phyloP scores from a whole-genome alignment of 148 eudicot species.

The Dysphania ambrosioides region DNA sequence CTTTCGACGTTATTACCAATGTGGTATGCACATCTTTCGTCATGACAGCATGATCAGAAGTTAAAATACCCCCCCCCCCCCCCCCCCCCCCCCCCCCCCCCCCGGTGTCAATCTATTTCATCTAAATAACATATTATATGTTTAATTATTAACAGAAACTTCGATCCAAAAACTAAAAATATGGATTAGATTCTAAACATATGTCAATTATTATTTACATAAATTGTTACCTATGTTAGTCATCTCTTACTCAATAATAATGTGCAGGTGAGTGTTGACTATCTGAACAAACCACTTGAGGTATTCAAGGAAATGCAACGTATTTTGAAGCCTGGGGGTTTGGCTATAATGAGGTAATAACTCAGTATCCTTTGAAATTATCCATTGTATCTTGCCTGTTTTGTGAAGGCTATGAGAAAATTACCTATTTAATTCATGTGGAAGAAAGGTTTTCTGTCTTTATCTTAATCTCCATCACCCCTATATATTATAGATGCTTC shows the following conservation, averaged over 20 bases:
- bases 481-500: background rate
- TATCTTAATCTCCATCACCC: too few species aligned
- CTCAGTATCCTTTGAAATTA: conserved; percentile 4
- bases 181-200: background rate
- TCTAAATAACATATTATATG: too few species aligned
- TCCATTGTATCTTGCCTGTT: background rate
- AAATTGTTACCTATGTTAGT: background rate
- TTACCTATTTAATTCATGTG: background rate
- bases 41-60: background rate
- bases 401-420: conserved; percentile 3
- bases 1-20: conserved; percentile 91
- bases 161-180: too few species aligned
- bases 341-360: conserved; percentile 86
- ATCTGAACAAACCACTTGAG: conserved; percentile 81
- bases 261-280: conserved; percentile 92
- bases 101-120: too few species aligned
- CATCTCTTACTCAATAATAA: background rate
- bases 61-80: too few species aligned
- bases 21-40: conserved; percentile 56
- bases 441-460: background rate
- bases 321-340: conserved; percentile 84
- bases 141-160: too few species aligned
- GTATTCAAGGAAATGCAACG: conserved; percentile 92
- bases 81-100: too few species aligned
- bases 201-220: background rate